phyloP scores from a whole-genome alignment of 75 land plant species.

The Picea sitchensis region DNA sequence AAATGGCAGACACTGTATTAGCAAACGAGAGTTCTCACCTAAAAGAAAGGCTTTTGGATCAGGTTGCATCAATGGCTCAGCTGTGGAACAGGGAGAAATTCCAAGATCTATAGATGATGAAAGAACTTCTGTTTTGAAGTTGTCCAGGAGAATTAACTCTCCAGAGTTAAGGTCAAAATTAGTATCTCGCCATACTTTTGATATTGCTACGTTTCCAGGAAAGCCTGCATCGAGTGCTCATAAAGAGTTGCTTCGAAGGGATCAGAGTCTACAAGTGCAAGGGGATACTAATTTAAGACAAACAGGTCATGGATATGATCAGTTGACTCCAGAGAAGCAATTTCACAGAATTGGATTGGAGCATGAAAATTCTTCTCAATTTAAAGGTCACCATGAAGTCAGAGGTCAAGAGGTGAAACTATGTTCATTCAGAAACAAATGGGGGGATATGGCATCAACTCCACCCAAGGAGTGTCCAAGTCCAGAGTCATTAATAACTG shows the following conservation, averaged over 20 bases:
- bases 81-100: not conserved
- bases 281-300: not conserved
- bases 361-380: not conserved
- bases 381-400: not conserved
- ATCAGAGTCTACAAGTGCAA: not conserved
- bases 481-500: slow-evolving; percentile 1
- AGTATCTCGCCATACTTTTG: not conserved
- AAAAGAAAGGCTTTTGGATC: not conserved
- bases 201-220: not conserved
- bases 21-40: not conserved
- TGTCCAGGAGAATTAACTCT: not conserved
- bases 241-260: not conserved
- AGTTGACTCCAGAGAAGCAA: not conserved
- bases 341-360: slow-evolving; percentile 2
- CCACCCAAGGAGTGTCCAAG: not conserved
- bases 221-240: not conserved
- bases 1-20: not conserved
- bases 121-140: not conserved
- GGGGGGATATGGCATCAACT: not conserved
- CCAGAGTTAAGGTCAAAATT: not conserved
- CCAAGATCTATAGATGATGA: not conserved
- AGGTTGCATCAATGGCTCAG: not conserved
- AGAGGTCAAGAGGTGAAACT: not conserved
- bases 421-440: not conserved
- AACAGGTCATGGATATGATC: slow-evolving; percentile 2